phyloP scores from a whole-genome alignment of 2,329 filamentous ascomycete species.

The Paecilomyces sp. region DNA sequence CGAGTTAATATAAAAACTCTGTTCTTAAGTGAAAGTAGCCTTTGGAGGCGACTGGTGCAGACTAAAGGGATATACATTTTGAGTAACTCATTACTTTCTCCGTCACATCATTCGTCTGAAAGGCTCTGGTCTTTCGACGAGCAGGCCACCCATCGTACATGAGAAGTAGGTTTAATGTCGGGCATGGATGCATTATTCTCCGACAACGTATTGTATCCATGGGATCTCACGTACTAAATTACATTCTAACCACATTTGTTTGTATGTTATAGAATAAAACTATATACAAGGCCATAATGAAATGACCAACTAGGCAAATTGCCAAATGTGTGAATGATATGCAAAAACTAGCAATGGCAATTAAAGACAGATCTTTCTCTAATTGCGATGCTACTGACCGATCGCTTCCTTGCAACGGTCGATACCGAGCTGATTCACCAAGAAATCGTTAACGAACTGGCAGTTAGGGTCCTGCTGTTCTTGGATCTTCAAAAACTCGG shows the following conservation, averaged over 20 bases:
- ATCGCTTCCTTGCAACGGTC: not conserved
- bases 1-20: not conserved
- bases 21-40: not conserved
- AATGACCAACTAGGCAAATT: not conserved
- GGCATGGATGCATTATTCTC: not conserved
- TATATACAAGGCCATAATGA: not conserved
- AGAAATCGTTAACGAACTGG: conserved; percentile 13
- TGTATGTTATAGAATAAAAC: not conserved
- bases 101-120: not conserved
- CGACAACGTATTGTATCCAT: not conserved
- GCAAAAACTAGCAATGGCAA: not conserved
- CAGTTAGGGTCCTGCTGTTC: conserved; percentile 11
- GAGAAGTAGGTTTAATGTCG: not conserved
- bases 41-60: not conserved
- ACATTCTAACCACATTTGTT: not conserved
- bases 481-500: conserved; percentile 10
- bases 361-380: not conserved
- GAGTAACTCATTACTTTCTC: too few relatives aligned
- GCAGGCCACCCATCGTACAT: too few relatives aligned
- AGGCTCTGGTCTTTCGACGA: too few relatives aligned
- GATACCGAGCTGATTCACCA: conserved; percentile 10
- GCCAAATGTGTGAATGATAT: not conserved
- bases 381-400: not conserved
- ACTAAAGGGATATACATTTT: not conserved
- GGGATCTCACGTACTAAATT: not conserved